Conservation (phyloP, 805 yeast species). For the Ogataea salicorniae region DNA sequence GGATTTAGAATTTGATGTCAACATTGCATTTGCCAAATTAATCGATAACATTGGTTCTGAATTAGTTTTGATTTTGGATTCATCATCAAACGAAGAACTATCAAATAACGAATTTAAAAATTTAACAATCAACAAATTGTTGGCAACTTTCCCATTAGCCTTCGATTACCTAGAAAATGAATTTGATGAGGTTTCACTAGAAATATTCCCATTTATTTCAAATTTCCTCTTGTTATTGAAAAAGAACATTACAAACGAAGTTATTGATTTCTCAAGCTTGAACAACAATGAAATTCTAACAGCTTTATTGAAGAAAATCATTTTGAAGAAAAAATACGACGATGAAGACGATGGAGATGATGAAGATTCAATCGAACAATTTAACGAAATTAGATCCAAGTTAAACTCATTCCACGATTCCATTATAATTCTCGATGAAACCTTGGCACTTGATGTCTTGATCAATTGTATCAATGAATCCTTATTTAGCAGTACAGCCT, state of each 20-base stretch:
- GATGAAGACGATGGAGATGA: slow-evolving; percentile 53
- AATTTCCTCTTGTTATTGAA: slow-evolving; percentile 68
- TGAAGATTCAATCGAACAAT: slow-evolving; percentile 71
- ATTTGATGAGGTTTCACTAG: slow-evolving; percentile 82
- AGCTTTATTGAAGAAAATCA: slow-evolving; percentile 60
- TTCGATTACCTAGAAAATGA: slow-evolving; percentile 71
- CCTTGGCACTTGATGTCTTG: slow-evolving; percentile 31
- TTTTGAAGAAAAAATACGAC: slow-evolving; percentile 76
- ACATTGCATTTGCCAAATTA: slow-evolving; percentile 69
- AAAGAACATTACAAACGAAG: slow-evolving; percentile 40
- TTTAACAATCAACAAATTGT: slow-evolving; percentile 40
- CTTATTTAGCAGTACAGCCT: slow-evolving; percentile 17
- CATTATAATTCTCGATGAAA: slow-evolving; percentile 44
- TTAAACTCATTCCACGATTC: slow-evolving; percentile 81
- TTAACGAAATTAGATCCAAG: slow-evolving; percentile 69
- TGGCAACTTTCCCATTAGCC: slow-evolving; percentile 66
- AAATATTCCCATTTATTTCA: slow-evolving; percentile 75
- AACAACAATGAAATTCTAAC: slow-evolving; percentile 47
- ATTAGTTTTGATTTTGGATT: slow-evolving; percentile 62
- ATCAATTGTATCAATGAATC: slow-evolving; percentile 45
- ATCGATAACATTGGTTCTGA: slow-evolving; percentile 73
- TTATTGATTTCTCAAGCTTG: slow-evolving; percentile 26
- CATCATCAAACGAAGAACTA: slow-evolving; percentile 31
- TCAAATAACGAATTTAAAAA: slow-evolving; percentile 35
- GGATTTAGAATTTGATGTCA: slow-evolving; percentile 56